These are phyloP conservation scores for Phialocephala sp. DNA, from an alignment of 2,329 filamentous ascomycete genomes.

Conservation along the genomic window DNA sequence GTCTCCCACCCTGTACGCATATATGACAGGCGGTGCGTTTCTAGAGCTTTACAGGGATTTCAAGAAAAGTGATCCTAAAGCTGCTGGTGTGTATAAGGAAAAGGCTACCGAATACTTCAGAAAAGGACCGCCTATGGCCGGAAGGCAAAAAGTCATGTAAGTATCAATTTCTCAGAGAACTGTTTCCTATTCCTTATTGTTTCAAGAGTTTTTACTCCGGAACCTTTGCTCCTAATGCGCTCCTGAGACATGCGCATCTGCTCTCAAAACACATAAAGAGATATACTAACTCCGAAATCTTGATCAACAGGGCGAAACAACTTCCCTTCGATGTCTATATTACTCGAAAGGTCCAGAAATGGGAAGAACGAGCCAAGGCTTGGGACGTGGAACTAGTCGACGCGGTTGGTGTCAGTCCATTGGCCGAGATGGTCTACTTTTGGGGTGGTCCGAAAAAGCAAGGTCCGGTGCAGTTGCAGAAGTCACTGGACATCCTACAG, in stretches of 20 bases:
- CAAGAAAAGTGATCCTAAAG: constrained; percentile 49
- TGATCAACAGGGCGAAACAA: constrained; percentile 82
- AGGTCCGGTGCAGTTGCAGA: constrained; percentile 66
- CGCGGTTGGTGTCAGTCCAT: constrained; percentile 78
- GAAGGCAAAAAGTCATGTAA: constrained; percentile 91
- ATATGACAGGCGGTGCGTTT: constrained; percentile 79
- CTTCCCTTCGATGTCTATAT: constrained; percentile 90
- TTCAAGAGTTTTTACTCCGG: too few relatives aligned
- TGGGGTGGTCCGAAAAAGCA: constrained; percentile 92
- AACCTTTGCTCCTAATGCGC: too few relatives aligned
- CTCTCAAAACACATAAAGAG: too few relatives aligned
- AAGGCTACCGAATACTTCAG: constrained; percentile 73
- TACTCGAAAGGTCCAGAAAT: constrained; percentile 82
- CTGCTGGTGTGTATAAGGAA: constrained; percentile 62
- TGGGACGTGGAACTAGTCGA: constrained; percentile 75
- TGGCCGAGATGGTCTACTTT: constrained; percentile 91
- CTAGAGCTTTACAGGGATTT: constrained; percentile 79
- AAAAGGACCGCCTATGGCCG: constrained; percentile 74
- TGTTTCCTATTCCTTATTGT: too few relatives aligned
- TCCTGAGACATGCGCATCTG: too few relatives aligned
- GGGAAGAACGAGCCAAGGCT: constrained; percentile 77
- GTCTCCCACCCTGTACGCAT: constrained; percentile 90
- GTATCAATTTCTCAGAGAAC: too few relatives aligned
- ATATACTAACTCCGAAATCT: too few relatives aligned
- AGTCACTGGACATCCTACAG: constrained; percentile 65